A percentile compares a stretch with the other conserved stretches of the same genome.
Evolutionary conservation across 2,329 filamentous ascomycete genomes (phyloP).

Genomic region (Nigrospora osmanthi): DNA sequence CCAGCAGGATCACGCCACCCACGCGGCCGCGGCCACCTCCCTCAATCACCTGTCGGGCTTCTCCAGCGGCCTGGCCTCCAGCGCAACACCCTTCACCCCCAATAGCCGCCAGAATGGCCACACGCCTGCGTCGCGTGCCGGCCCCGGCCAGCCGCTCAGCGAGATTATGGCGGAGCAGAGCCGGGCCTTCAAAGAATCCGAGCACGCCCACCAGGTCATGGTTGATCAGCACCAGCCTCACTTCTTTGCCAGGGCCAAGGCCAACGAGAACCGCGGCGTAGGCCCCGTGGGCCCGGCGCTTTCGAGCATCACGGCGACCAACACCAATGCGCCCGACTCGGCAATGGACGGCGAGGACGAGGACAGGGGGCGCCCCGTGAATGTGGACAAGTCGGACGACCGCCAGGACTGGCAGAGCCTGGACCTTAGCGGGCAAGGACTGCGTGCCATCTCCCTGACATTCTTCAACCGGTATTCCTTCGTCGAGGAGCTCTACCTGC

Average conservation of each 20-base stretch:
- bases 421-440: conserved; percentile 91
- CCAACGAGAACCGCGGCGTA: conserved; percentile 61
- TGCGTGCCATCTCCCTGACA: conserved; percentile 70
- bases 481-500: conserved; percentile 84
- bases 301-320: conserved; percentile 23
- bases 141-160: conserved; percentile 38
- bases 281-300: conserved; percentile 42
- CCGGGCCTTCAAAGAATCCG: conserved; percentile 69
- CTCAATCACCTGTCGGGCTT: conserved; percentile 52
- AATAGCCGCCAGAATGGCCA: conserved; percentile 51
- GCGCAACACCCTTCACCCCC: conserved; percentile 51
- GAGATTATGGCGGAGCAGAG: conserved; percentile 87
- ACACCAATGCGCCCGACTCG: conserved; percentile 26
- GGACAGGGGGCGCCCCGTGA: conserved; percentile 54
- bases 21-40: conserved; percentile 43
- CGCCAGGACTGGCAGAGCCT: conserved; percentile 86
- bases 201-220: conserved; percentile 65
- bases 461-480: conserved; percentile 80
- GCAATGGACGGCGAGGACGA: conserved; percentile 45
- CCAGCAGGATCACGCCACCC: conserved; percentile 49
- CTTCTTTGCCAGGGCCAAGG: conserved; percentile 66
- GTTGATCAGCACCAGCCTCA: conserved; percentile 56
- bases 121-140: conserved; percentile 34
- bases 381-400: conserved; percentile 57
- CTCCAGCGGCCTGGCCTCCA: conserved; percentile 52